Conservation (phyloP, 202 grass and related monocot genomes). For the Schoenoplectus triqueter region DNA sequence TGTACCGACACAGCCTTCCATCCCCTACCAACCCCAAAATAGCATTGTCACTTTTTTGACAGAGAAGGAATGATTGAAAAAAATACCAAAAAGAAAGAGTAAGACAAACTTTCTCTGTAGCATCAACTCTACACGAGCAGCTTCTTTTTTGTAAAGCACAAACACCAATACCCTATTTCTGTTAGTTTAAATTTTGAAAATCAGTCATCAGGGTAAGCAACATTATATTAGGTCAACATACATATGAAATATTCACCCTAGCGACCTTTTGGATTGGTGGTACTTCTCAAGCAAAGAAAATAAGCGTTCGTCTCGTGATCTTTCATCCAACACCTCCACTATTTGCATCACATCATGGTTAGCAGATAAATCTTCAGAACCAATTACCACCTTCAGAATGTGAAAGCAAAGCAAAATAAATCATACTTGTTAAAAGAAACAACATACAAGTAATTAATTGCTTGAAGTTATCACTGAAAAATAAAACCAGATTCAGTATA, state of each 20-base stretch:
- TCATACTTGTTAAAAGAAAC: background rate
- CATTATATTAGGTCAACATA: slow-evolving; percentile 4
- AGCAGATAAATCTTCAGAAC: slow-evolving; percentile 95
- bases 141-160: slow-evolving; percentile 99
- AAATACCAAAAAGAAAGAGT: background rate
- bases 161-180: slow-evolving; percentile 96
- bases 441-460: background rate
- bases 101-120: slow-evolving; percentile 71
- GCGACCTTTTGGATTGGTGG: slow-evolving; percentile 72
- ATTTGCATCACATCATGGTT: slow-evolving; percentile 99
- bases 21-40: slow-evolving; percentile 57
- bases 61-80: slow-evolving; percentile 3
- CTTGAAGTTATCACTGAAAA: background rate
- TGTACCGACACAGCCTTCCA: slow-evolving; percentile 97
- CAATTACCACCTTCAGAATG: slow-evolving; percentile 79
- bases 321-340: slow-evolving; percentile 96
- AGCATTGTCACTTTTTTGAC: slow-evolving; percentile 30
- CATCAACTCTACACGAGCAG: slow-evolving; percentile 83
- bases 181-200: slow-evolving; percentile 41
- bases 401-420: slow-evolving; percentile 4
- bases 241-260: slow-evolving; percentile 34
- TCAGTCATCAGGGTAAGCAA: slow-evolving; percentile 19
- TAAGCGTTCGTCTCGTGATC: slow-evolving; percentile 72
- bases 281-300: slow-evolving; percentile 80
- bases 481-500: slow-evolving; percentile 14